Evolutionary conservation across 345 rosid genomes (phyloP), one percentile per base, ranked within the genome.

Genomic region (Eucalyptus paniculata): DNA sequence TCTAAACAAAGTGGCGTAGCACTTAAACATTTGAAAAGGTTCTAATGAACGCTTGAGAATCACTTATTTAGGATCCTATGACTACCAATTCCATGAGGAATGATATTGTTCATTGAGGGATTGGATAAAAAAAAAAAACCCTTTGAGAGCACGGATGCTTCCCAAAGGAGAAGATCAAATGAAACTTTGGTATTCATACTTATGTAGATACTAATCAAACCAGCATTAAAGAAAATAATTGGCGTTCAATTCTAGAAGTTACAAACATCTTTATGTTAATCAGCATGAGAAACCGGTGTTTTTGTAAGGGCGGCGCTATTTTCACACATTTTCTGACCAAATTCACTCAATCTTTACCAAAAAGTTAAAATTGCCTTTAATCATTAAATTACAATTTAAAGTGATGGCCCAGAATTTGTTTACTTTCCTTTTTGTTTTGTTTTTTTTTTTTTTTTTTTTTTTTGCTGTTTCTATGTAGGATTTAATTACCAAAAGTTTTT

Each of bases 341-440:
- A 56, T 56, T 4, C 28, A 56, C 28, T 24, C 62, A 23, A 23
- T 56, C 4, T 56, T 56, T 24, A 23, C 28, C 62, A 23, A 56
- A 56, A 56, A 21, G 3, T 8, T 21, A 21, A 54, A 56, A 56
- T 56, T 24, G 5, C 6, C 3, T 10, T 56, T 24, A 56, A 56
- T 23, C 28, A 56, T 56, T 56, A 6, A 9, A 56, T 56, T 9
- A 10, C 62, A 56, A 56, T 56, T 56, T 23, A 56, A 23, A 56
- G 13, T 9, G 28, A 4, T 56, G 1, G 62, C 30, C 28, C 26
- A 0, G 2, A 53, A 53, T 1, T 53, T 18, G 0, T 53, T 1
- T 53, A 53, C 4, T 19, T 53, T 19, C 1, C 24, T 19, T 18
- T 53, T 18, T 51, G 4, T 18, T 51, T 44, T 40, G 42, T 40